Evolutionary conservation across 306 rosid genomes (phyloP).

Genomic region (Glycine tomentella): DNA sequence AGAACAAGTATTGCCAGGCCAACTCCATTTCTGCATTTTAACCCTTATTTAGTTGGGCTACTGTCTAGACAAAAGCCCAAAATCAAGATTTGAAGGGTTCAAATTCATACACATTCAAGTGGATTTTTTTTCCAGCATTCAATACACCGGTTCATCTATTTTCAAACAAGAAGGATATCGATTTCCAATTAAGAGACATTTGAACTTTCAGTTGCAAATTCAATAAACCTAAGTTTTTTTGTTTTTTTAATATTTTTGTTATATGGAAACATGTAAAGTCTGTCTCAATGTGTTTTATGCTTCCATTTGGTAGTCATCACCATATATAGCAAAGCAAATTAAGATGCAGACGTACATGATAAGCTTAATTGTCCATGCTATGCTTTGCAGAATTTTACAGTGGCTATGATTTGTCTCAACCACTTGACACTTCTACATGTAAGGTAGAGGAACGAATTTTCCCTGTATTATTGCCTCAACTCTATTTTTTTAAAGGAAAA

Average conservation of each 20-base stretch:
- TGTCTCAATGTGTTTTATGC: constrained; percentile 5
- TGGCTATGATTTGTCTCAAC: constrained; percentile 19
- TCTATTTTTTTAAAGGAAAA: background rate
- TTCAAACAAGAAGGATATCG: background rate
- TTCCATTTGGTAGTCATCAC: constrained; percentile 1
- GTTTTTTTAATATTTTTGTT: too few relatives aligned
- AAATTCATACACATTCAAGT: background rate
- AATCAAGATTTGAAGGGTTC: background rate
- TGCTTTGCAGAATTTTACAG: constrained; percentile 15
- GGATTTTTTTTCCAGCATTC: too few relatives aligned
- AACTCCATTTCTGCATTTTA: too few relatives aligned
- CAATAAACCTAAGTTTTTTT: background rate
- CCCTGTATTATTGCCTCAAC: constrained; percentile 8
- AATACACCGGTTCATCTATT: background rate
- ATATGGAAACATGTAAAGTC: background rate
- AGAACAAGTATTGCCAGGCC: too few relatives aligned
- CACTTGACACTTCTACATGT: constrained; percentile 9
- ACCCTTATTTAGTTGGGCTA: too few relatives aligned
- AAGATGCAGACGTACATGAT: constrained; percentile 7
- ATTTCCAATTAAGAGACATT: background rate
- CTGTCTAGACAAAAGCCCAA: too few relatives aligned
- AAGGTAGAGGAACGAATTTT: constrained; percentile 1
- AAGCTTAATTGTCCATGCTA: constrained; percentile 5
- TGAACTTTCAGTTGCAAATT: background rate
- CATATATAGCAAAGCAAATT: background rate